Percentiles rank a stretch among this genome's conserved stretches.
phyloP scores from a whole-genome alignment of 208 protist genomes.

The Angomonas ambiguus region DNA sequence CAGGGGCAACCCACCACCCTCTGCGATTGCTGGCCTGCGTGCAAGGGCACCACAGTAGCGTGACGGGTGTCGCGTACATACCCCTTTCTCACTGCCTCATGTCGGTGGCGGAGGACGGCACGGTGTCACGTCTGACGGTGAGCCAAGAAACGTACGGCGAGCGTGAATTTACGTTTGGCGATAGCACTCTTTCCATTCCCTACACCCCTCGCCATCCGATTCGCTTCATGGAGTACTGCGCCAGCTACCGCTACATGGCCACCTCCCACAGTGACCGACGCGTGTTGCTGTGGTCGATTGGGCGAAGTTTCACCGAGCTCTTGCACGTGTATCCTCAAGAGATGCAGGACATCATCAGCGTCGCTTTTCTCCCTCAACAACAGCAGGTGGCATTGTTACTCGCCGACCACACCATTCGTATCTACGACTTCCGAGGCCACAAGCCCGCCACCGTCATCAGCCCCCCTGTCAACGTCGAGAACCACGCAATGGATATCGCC shows the following conservation, averaged over 20 bases:
- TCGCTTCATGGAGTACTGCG: conserved; percentile 43
- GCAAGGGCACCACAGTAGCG: conserved; percentile 34
- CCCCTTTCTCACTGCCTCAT: conserved; percentile 44
- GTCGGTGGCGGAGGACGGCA: conserved; percentile 54
- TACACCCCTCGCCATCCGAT: conserved; percentile 21
- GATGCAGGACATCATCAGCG: conserved; percentile 68
- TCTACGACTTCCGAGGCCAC: conserved; percentile 69
- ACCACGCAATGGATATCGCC: conserved; percentile 54
- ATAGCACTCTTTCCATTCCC: neutral
- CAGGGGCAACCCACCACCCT: conserved; percentile 21
- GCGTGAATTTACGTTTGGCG: conserved; percentile 10
- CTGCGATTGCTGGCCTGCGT: conserved; percentile 36
- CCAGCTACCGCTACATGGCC: conserved; percentile 42
- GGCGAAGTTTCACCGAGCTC: conserved; percentile 53
- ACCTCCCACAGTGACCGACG: conserved; percentile 77
- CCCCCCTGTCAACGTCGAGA: conserved; percentile 29
- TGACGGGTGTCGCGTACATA: conserved; percentile 56
- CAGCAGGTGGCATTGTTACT: conserved; percentile 58
- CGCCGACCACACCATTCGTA: conserved; percentile 58
- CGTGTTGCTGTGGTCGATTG: conserved; percentile 68
- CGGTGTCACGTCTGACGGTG: conserved; percentile 41
- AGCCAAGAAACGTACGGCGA: neutral
- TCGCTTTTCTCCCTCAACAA: conserved; percentile 41
- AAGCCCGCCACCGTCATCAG: conserved; percentile 46
- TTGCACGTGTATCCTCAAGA: conserved; percentile 68